Conservation (phyloP, 2,329 filamentous ascomycete species). For the Monilinia polystroma region DNA sequence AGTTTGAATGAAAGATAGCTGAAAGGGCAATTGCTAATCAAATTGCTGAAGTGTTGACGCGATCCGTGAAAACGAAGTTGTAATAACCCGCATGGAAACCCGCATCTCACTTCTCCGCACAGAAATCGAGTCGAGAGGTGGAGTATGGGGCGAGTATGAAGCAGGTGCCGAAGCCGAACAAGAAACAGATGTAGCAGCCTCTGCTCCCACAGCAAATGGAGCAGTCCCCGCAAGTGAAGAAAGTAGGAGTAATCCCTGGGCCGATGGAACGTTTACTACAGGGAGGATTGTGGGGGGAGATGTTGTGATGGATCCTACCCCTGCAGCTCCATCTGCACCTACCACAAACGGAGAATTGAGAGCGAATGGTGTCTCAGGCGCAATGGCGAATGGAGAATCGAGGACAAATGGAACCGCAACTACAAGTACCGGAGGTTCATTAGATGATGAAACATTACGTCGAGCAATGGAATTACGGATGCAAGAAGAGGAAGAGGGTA, state of each 20-base stretch:
- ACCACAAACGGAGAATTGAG: slow-evolving; percentile 3
- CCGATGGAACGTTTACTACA: slow-evolving; percentile 62
- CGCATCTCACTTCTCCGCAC: slow-evolving; percentile 61
- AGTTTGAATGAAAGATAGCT: slow-evolving; percentile 62
- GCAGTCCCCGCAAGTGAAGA: slow-evolving; percentile 28
- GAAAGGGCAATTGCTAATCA: slow-evolving; percentile 66
- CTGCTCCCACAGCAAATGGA: slow-evolving; percentile 27
- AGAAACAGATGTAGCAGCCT: slow-evolving; percentile 27
- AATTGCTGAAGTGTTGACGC: slow-evolving; percentile 67
- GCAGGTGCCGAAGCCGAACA: slow-evolving; percentile 46
- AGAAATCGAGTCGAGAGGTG: slow-evolving; percentile 59
- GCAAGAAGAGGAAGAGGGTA: slow-evolving; percentile 53
- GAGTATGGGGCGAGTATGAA: slow-evolving; percentile 57
- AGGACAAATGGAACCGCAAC: slow-evolving; percentile 21
- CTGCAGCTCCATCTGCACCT: slow-evolving; percentile 17
- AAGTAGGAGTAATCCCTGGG: slow-evolving; percentile 49
- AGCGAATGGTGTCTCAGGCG: slow-evolving; percentile 19
- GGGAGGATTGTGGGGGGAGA: slow-evolving; percentile 55
- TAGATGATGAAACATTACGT: slow-evolving; percentile 60
- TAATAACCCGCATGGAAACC: slow-evolving; percentile 67
- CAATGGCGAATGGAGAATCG: slow-evolving; percentile 12
- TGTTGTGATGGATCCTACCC: slow-evolving; percentile 46
- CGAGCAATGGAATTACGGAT: slow-evolving; percentile 56
- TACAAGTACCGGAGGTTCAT: slow-evolving; percentile 45
- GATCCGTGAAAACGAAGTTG: slow-evolving; percentile 68